Evolutionary conservation across 805 yeast species (phyloP).

Genomic region (Candida endomychidarum): DNA sequence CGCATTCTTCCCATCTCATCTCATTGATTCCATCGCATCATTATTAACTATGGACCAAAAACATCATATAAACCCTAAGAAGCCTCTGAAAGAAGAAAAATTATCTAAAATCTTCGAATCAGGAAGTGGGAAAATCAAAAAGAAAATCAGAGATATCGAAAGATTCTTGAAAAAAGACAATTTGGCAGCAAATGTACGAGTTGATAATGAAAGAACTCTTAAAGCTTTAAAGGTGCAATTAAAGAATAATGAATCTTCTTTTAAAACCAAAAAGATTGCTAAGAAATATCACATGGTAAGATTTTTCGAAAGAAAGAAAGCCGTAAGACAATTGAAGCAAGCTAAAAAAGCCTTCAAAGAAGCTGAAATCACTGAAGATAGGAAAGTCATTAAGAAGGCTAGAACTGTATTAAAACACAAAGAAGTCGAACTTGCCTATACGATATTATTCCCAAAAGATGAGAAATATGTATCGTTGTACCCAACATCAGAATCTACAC

Average conservation of each 20-base stretch:
- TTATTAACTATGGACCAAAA: too few species aligned
- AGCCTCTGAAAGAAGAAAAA: constrained; percentile 13
- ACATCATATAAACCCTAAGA: constrained; percentile 2
- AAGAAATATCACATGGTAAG: constrained; percentile 89
- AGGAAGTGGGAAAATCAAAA: constrained; percentile 60
- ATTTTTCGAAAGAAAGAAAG: constrained; percentile 88
- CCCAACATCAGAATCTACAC: constrained; percentile 39
- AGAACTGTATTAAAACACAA: constrained; percentile 53
- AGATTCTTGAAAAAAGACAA: constrained; percentile 57
- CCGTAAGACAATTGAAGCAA: constrained; percentile 64
- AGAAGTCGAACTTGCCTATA: constrained; percentile 72
- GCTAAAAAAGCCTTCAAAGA: constrained; percentile 41
- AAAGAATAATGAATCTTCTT: constrained; percentile 43
- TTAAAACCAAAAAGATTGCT: constrained; percentile 51
- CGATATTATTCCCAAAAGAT: constrained; percentile 72
- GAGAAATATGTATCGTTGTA: constrained; percentile 79
- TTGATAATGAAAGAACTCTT: constrained; percentile 75
- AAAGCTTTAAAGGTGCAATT: constrained; percentile 63
- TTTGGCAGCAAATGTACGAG: constrained; percentile 61
- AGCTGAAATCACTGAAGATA: constrained; percentile 31
- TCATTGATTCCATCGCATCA: too few species aligned
- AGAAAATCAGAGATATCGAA: constrained; percentile 83
- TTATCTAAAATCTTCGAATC: constrained; percentile 31
- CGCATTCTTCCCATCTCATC: constrained; percentile 5
- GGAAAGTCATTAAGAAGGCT: constrained; percentile 41